Evolutionary conservation across 768 basidiomycete genomes (phyloP).

Genomic region (Boletus subcaerulescens): DNA sequence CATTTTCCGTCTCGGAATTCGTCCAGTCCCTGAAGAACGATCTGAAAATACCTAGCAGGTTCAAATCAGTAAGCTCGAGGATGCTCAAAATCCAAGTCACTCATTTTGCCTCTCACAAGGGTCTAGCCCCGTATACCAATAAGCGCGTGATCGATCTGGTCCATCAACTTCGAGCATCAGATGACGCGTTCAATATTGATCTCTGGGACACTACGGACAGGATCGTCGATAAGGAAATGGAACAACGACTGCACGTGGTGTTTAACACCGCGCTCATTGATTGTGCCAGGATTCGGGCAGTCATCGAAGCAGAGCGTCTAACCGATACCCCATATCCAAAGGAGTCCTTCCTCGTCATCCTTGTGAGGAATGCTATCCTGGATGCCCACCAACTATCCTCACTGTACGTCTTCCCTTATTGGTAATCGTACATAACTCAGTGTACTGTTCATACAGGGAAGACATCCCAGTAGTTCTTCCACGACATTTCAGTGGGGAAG

Average conservation of each 20-base stretch:
- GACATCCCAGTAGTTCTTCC: conserved; percentile 4
- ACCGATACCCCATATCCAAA: background rate
- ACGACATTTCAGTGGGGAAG: conserved; percentile 4
- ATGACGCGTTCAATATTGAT: background rate
- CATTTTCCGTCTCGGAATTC: background rate
- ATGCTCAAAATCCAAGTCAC: background rate
- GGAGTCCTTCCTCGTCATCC: conserved; percentile 6
- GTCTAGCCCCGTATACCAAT: background rate
- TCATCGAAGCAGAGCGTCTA: background rate
- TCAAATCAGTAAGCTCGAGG: background rate
- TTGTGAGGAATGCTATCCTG: conserved; percentile 3
- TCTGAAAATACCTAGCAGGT: conserved; percentile 1
- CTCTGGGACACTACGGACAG: background rate
- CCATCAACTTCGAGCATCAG: background rate
- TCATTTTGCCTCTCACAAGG: background rate
- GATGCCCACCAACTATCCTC: background rate
- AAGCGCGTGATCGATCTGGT: background rate
- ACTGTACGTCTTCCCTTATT: background rate
- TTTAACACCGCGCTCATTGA: conserved; percentile 1
- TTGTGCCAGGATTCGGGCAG: conserved; percentile 6
- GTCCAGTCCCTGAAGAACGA: background rate
- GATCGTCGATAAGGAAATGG: background rate
- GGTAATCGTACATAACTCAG: background rate
- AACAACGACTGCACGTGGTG: background rate
- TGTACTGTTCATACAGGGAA: background rate